Conservation (phyloP, 2,329 filamentous ascomycete genomes). For the Cordyceps militaris region DNA sequence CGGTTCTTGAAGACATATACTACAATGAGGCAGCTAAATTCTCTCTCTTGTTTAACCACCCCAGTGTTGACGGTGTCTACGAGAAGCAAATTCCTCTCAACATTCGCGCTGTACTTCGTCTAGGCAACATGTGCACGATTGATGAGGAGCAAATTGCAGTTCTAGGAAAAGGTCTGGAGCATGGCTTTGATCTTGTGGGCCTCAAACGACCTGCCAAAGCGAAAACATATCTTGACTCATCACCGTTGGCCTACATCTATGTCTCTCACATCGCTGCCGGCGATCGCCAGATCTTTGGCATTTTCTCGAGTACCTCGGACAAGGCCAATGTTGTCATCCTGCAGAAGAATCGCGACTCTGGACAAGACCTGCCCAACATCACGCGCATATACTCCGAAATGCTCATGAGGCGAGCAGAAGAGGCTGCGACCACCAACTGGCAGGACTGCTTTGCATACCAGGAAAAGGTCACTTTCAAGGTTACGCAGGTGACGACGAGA, state of each 20-base stretch:
- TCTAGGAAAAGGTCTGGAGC: constrained; percentile 83
- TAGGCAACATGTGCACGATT: constrained; percentile 89
- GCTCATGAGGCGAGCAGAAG: constrained; percentile 57
- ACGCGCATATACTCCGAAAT: constrained; percentile 81
- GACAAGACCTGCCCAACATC: constrained; percentile 81
- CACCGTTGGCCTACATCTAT: constrained; percentile 76
- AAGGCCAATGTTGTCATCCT: constrained; percentile 86
- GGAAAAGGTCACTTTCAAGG: constrained; percentile 77
- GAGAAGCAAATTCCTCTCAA: constrained; percentile 87
- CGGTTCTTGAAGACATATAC: constrained; percentile 81
- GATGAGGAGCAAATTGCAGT: constrained; percentile 87
- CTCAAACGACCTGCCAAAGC: constrained; percentile 61
- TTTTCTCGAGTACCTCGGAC: constrained; percentile 77
- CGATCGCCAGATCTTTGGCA: constrained; percentile 84
- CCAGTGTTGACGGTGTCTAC: constrained; percentile 94
- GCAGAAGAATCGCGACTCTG: constrained; percentile 69
- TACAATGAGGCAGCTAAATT: constrained; percentile 79
- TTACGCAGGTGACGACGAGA: constrained; percentile 78
- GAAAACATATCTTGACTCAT: constrained; percentile 65
- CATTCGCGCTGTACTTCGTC: constrained; percentile 76
- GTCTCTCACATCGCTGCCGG: constrained; percentile 88
- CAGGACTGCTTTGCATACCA: constrained; percentile 83
- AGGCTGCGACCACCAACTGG: constrained; percentile 63
- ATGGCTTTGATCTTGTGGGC: constrained; percentile 80
- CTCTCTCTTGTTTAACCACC: constrained; percentile 76